Percentiles rank a stretch among this genome's conserved stretches.
These are phyloP conservation scores for Apodospora peruviana DNA, from an alignment of 495 filamentous ascomycete species.

Conservation along the genomic window DNA sequence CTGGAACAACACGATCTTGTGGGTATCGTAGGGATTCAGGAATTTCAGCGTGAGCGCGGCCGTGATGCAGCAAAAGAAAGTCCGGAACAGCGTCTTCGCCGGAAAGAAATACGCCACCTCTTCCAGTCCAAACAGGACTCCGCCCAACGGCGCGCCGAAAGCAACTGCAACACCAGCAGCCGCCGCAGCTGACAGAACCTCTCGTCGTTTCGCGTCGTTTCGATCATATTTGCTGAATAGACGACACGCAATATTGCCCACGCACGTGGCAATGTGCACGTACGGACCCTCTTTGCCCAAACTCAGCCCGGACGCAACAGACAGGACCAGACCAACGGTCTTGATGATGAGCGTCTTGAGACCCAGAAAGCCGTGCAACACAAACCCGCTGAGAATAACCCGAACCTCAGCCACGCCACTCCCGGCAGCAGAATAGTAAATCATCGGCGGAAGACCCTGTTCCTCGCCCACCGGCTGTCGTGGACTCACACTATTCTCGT, in stretches of 20 bases:
- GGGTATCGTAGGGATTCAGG: slow-evolving; percentile 90
- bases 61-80: slow-evolving; percentile 96
- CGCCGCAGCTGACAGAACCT: slow-evolving; percentile 87
- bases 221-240: slow-evolving; percentile 88
- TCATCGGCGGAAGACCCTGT: slow-evolving; percentile 58
- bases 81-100: slow-evolving; percentile 95
- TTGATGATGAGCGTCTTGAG: slow-evolving; percentile 85
- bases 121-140: slow-evolving; percentile 89
- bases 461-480: slow-evolving; percentile 16
- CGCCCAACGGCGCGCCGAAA: slow-evolving; percentile 89
- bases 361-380: slow-evolving; percentile 92
- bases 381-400: slow-evolving; percentile 95
- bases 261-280: slow-evolving; percentile 93
- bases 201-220: slow-evolving; percentile 83
- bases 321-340: slow-evolving; percentile 74
- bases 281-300: slow-evolving; percentile 96
- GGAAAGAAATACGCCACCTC: slow-evolving; percentile 97
- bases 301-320: slow-evolving; percentile 86
- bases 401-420: slow-evolving; percentile 97
- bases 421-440: slow-evolving; percentile 93
- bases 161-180: slow-evolving; percentile 92
- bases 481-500: slow-evolving; percentile 34
- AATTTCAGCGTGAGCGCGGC: slow-evolving; percentile 89
- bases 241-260: slow-evolving; percentile 92
- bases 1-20: slow-evolving; percentile 94